Evolutionary conservation across 139 green algal genomes (phyloP).

Genomic region (Spirogloea muscicola): DNA sequence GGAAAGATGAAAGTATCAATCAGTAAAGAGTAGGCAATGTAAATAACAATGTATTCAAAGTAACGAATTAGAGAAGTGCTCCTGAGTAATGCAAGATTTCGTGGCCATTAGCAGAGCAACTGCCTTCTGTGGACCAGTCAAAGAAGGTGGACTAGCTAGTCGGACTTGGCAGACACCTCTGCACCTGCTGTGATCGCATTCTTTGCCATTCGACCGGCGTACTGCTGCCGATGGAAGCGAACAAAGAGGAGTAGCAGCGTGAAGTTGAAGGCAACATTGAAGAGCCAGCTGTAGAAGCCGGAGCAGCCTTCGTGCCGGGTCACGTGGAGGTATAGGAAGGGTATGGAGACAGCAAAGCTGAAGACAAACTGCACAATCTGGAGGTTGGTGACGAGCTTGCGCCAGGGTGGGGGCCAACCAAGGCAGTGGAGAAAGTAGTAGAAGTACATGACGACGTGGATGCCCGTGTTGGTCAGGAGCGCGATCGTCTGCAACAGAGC

Average conservation of each 20-base stretch:
- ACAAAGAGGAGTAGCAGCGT: constrained; percentile 53
- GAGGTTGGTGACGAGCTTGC: constrained; percentile 45
- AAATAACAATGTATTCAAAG: too few species aligned
- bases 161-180: too few species aligned
- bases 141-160: too few species aligned
- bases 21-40: too few species aligned
- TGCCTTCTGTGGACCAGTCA: too few species aligned
- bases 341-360: constrained; percentile 45
- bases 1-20: too few species aligned
- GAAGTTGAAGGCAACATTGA: constrained; percentile 57
- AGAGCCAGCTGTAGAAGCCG: constrained; percentile 49
- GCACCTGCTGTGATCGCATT: too few species aligned
- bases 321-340: constrained; percentile 42
- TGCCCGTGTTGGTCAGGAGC: constrained; percentile 53
- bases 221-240: constrained; percentile 53
- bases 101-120: too few species aligned
- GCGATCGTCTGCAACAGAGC: constrained; percentile 54
- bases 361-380: constrained; percentile 60
- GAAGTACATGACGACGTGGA: constrained; percentile 61
- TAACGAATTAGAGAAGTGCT: too few species aligned
- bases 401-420: constrained; percentile 26
- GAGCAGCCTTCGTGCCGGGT: constrained; percentile 30
- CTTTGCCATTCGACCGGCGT: too few species aligned
- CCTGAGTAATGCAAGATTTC: too few species aligned
- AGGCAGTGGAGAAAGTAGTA: constrained; percentile 50